Percentiles rank a stretch among this genome's conserved stretches.
Evolutionary conservation across 1,139 yeast species (phyloP).

Genomic region (Lodderomyces orthopsilosis): DNA sequence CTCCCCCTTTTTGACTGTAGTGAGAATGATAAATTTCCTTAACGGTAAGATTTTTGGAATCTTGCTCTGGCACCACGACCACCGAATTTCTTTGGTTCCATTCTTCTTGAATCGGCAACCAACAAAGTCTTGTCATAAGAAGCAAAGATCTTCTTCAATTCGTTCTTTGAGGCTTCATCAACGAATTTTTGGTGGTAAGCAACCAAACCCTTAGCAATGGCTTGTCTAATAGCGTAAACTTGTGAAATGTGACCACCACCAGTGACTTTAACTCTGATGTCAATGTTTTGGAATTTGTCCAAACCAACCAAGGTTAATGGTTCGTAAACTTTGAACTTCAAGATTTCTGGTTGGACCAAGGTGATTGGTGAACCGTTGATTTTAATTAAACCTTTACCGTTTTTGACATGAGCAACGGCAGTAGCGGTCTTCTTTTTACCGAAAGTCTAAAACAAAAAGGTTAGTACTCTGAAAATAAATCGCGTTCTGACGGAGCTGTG

Average conservation of each 20-base stretch:
- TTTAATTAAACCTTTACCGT: constrained; percentile 99
- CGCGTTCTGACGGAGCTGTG: too few species aligned
- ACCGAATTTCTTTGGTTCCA: constrained; percentile 99
- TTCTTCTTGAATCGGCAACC: constrained; percentile 99
- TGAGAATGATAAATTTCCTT: constrained; percentile 27
- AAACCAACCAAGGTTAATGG: constrained; percentile 97
- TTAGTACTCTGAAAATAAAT: constrained; percentile 27
- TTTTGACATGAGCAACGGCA: constrained; percentile 99
- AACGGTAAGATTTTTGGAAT: constrained; percentile 99
- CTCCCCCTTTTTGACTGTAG: constrained; percentile 3
- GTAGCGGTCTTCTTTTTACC: constrained; percentile 99
- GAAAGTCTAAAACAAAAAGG: constrained; percentile 66
- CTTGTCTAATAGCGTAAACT: constrained; percentile 99
- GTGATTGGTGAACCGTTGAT: constrained; percentile 99
- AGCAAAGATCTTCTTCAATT: constrained; percentile 96
- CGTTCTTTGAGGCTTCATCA: constrained; percentile 99
- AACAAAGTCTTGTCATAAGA: constrained; percentile 99
- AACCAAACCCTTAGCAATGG: constrained; percentile 98
- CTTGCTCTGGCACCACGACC: constrained; percentile 99
- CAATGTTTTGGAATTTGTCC: constrained; percentile 97
- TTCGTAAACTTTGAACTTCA: constrained; percentile 99
- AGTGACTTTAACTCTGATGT: constrained; percentile 97
- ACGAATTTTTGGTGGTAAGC: constrained; percentile 99
- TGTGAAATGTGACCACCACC: constrained; percentile 99
- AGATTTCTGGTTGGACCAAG: constrained; percentile 97